Evolutionary conservation across 495 filamentous ascomycete species (phyloP).

Genomic region (Letharia lupina): DNA sequence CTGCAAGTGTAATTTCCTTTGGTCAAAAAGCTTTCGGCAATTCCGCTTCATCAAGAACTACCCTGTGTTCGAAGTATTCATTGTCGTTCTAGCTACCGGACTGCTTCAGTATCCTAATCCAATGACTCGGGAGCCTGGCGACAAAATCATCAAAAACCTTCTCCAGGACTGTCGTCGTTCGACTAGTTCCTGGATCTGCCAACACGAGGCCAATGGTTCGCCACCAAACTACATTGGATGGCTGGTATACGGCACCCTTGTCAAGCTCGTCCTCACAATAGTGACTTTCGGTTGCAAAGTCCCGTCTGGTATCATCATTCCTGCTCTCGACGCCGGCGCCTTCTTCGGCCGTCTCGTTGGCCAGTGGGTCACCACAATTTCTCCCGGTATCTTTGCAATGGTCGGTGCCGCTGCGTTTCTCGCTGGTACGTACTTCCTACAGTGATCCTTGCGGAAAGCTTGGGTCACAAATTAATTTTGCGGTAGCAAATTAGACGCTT

Average conservation of each 20-base stretch:
- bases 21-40: slow-evolving; percentile 47
- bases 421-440: slow-evolving; percentile 24
- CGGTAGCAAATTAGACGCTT: background rate
- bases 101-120: slow-evolving; percentile 50
- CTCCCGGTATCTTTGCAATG: slow-evolving; percentile 53
- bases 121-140: slow-evolving; percentile 43
- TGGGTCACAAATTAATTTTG: background rate
- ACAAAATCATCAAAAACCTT: slow-evolving; percentile 45
- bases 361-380: slow-evolving; percentile 39
- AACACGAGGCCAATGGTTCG: slow-evolving; percentile 34
- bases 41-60: slow-evolving; percentile 43
- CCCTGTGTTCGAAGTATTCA: slow-evolving; percentile 45
- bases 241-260: slow-evolving; percentile 44
- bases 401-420: slow-evolving; percentile 53
- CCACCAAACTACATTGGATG: slow-evolving; percentile 37
- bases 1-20: slow-evolving; percentile 47
- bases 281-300: slow-evolving; percentile 52
- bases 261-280: slow-evolving; percentile 47
- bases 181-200: slow-evolving; percentile 39
- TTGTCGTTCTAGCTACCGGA: slow-evolving; percentile 44
- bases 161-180: slow-evolving; percentile 43
- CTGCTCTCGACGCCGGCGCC: slow-evolving; percentile 48
- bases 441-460: background rate
- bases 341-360: slow-evolving; percentile 49
- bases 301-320: slow-evolving; percentile 51